Conservation (phyloP, 139 green algal genomes). For the Chlamydomonas eustigma region DNA sequence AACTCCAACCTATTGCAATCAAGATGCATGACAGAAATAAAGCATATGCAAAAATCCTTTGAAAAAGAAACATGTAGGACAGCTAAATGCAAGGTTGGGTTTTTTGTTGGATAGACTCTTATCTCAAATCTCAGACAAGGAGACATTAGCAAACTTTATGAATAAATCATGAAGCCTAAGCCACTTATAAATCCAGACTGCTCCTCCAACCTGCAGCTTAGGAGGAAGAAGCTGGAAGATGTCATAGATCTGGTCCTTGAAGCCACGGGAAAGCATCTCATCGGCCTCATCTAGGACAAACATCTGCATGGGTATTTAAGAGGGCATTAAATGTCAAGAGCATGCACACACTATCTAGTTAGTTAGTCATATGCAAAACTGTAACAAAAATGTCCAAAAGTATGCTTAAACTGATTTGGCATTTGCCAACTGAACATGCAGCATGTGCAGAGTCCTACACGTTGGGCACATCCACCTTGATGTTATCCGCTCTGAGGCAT, state of each 20-base stretch:
- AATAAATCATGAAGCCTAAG: too few relatives aligned
- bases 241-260: constrained; percentile 99
- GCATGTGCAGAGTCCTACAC: neutral
- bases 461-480: constrained; percentile 69
- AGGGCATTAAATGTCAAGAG: neutral
- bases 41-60: too few relatives aligned
- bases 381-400: neutral
- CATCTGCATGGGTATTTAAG: constrained; percentile 50
- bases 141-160: too few relatives aligned
- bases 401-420: neutral
- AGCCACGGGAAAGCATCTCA: constrained; percentile 97
- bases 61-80: too few relatives aligned
- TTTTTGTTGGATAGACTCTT: too few relatives aligned
- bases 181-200: too few relatives aligned
- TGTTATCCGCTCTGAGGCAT: constrained; percentile 80
- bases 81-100: too few relatives aligned
- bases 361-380: neutral
- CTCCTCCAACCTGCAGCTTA: constrained; percentile 95
- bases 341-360: neutral
- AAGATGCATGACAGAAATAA: too few relatives aligned
- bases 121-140: too few relatives aligned
- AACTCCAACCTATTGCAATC: constrained; percentile 96
- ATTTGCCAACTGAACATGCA: neutral
- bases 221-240: constrained; percentile 98
- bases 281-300: constrained; percentile 98